Conservation (phyloP, 1,284 basidiomycete species). For the Ganoderma leucocontextum region DNA sequence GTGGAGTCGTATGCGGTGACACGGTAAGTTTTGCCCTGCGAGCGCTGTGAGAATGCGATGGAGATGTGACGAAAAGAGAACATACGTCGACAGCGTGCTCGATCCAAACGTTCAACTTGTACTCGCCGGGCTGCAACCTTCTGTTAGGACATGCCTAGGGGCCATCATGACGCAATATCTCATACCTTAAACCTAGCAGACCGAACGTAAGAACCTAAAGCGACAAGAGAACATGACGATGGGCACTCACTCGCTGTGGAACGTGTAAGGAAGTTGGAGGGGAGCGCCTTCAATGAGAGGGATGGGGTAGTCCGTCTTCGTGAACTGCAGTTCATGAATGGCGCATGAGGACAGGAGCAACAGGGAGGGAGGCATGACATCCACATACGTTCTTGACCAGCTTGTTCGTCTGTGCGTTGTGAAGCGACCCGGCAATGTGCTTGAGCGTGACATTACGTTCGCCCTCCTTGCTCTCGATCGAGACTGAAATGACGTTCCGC, state of each 20-base stretch:
- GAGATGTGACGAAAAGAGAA: slow-evolving; percentile 30
- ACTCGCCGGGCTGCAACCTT: slow-evolving; percentile 70
- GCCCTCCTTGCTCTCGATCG: slow-evolving; percentile 77
- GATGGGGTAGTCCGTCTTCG: slow-evolving; percentile 67
- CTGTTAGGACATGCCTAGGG: neutral
- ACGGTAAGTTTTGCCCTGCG: slow-evolving; percentile 63
- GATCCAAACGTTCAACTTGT: slow-evolving; percentile 82
- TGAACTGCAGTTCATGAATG: slow-evolving; percentile 54
- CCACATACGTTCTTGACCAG: slow-evolving; percentile 79
- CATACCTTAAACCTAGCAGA: slow-evolving; percentile 67
- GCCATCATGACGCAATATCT: neutral
- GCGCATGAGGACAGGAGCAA: slow-evolving; percentile 11
- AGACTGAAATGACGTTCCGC: slow-evolving; percentile 73
- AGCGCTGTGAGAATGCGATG: slow-evolving; percentile 4
- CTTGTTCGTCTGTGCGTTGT: slow-evolving; percentile 69
- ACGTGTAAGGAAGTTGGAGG: slow-evolving; percentile 76
- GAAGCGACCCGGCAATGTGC: slow-evolving; percentile 76
- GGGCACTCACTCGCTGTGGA: slow-evolving; percentile 83
- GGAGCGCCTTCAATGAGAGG: slow-evolving; percentile 71
- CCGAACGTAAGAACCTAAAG: neutral
- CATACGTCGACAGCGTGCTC: slow-evolving; percentile 74
- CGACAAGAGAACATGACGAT: slow-evolving; percentile 14
- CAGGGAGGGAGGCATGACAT: neutral
- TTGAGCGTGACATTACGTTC: slow-evolving; percentile 80
- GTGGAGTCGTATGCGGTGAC: slow-evolving; percentile 82